These are phyloP conservation scores for Brassica nigra DNA, from an alignment of 345 rosid species.

Conservation along the genomic window DNA sequence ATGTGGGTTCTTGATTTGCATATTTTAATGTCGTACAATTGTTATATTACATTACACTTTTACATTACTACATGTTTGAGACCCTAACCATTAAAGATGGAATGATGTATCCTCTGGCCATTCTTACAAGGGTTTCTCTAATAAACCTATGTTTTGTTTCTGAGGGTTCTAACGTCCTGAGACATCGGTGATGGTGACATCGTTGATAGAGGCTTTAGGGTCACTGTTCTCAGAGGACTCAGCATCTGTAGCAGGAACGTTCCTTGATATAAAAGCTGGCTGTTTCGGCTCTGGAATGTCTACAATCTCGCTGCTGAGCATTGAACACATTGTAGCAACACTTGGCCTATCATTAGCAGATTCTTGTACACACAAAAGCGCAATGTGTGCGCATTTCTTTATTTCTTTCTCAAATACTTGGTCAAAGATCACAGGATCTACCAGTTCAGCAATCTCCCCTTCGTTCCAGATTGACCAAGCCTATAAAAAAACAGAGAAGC, in stretches of 20 bases:
- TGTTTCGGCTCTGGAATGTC: conserved; percentile 18
- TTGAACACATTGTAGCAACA: conserved; percentile 37
- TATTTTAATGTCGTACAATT: background rate
- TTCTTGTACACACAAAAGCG: conserved; percentile 50
- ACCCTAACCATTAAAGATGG: background rate
- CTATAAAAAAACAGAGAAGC: conserved; percentile 32
- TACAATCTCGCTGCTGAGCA: conserved; percentile 34
- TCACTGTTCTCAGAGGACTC: conserved; percentile 31
- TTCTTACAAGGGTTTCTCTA: background rate
- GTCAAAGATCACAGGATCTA: conserved; percentile 38
- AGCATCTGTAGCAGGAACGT: background rate
- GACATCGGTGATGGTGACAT: conserved; percentile 30
- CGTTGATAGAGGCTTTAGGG: conserved; percentile 32
- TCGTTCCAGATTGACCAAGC: conserved; percentile 42
- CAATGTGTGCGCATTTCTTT: conserved; percentile 43
- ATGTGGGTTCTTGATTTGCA: background rate
- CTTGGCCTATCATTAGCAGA: conserved; percentile 43
- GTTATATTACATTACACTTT: background rate
- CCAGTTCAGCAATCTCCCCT: conserved; percentile 13
- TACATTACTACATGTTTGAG: conserved; percentile 9
- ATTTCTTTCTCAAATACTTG: conserved; percentile 33
- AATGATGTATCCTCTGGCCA: conserved; percentile 3
- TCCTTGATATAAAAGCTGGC: conserved; percentile 9
- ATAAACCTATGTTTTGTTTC: background rate
- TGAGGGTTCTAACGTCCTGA: conserved; percentile 33